Conservation (phyloP, 768 basidiomycete species). For the Tricholoma sp. region DNA sequence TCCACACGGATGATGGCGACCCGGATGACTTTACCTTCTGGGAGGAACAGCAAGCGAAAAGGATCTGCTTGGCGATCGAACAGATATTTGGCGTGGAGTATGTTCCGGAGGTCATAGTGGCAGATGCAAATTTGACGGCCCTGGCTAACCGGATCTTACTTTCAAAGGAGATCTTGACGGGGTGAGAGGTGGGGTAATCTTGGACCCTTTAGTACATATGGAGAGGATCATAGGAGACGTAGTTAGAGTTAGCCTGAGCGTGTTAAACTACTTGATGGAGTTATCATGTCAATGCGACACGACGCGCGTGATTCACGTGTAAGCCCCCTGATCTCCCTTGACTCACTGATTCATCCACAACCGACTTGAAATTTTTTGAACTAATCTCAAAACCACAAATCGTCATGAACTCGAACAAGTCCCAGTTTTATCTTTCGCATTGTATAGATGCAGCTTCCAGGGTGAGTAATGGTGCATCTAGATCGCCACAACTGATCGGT, state of each 20-base stretch:
- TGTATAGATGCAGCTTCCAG: conserved; percentile 44
- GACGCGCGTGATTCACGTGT: background rate
- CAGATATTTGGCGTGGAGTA: conserved; percentile 87
- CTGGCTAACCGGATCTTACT: conserved; percentile 80
- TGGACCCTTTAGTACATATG: too few species aligned
- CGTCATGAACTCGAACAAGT: conserved; percentile 36
- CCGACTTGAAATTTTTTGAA: background rate
- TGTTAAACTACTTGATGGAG: background rate
- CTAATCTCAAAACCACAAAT: background rate
- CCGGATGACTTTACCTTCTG: conserved; percentile 95
- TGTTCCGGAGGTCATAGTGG: conserved; percentile 84
- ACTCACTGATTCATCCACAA: background rate
- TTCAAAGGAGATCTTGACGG: conserved; percentile 54
- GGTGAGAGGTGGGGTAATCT: background rate
- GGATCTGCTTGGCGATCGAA: conserved; percentile 75
- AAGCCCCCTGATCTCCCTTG: too few species aligned
- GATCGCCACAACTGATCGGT: background rate
- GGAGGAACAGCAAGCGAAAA: conserved; percentile 84
- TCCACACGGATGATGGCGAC: conserved; percentile 46
- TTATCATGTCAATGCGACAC: background rate
- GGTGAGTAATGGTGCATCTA: conserved; percentile 14
- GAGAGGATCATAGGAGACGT: background rate
- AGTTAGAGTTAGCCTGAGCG: background rate
- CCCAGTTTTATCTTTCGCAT: conserved; percentile 46
- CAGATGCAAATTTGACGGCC: conserved; percentile 87